phyloP scores from a whole-genome alignment of 345 rosid genomes.

The Anacardium occidentale region DNA sequence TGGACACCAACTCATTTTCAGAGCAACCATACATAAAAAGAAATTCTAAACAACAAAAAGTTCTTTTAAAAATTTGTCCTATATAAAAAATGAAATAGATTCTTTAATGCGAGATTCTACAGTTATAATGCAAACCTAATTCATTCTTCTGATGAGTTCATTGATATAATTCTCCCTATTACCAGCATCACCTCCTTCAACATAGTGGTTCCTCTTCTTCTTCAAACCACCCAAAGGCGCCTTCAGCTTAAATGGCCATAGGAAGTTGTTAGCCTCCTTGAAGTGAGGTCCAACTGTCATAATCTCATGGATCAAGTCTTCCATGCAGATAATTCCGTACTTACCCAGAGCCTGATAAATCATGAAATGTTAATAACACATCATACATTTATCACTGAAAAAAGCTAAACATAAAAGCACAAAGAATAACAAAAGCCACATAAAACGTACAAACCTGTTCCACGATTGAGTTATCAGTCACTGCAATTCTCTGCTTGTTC shows the following conservation, averaged over 20 bases:
- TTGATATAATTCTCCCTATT: conserved; percentile 72
- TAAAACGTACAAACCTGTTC: conserved; percentile 44
- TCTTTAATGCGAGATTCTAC: too few relatives aligned
- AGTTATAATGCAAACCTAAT: too few relatives aligned
- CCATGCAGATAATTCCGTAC: conserved; percentile 62
- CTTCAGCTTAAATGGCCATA: conserved; percentile 80
- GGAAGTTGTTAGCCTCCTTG: conserved; percentile 82
- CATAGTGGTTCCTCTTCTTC: conserved; percentile 84
- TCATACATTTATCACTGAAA: too few relatives aligned
- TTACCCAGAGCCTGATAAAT: conserved; percentile 54
- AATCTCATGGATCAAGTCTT: conserved; percentile 86
- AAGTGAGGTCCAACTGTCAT: conserved; percentile 83
- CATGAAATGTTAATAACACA: neutral
- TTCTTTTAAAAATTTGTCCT: too few relatives aligned
- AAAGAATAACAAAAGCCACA: neutral
- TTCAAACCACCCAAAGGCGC: conserved; percentile 78
- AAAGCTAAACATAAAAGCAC: too few relatives aligned
- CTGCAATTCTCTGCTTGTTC: conserved; percentile 55
- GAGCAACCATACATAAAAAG: too few relatives aligned
- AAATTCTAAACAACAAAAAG: too few relatives aligned
- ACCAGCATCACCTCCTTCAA: conserved; percentile 89
- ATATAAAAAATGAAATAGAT: too few relatives aligned
- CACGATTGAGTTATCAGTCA: conserved; percentile 65
- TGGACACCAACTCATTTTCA: too few relatives aligned
- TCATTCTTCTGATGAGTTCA: conserved; percentile 84